These are phyloP conservation scores for Crucihimalaya himalaica DNA, from an alignment of 345 rosid species.

Conservation along the genomic window DNA sequence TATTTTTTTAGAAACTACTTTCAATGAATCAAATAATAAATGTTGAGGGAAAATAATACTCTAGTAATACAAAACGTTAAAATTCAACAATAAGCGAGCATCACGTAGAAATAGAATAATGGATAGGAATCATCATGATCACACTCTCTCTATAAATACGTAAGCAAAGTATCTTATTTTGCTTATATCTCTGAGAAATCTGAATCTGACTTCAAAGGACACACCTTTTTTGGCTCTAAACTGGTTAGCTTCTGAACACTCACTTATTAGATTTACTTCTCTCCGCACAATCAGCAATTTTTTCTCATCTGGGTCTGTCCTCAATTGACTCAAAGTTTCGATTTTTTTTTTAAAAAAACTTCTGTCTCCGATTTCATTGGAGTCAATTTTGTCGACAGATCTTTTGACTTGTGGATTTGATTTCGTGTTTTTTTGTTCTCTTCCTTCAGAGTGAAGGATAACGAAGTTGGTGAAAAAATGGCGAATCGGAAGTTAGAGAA, in stretches of 20 bases:
- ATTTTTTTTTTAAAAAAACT: background rate
- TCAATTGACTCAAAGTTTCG: conserved; percentile 11
- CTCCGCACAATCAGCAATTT: conserved; percentile 9
- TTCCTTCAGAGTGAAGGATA: conserved; percentile 29
- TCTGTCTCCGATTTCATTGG: conserved; percentile 10
- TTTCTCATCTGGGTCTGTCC: conserved; percentile 19
- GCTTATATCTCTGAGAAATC: conserved; percentile 20
- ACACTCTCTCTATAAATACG: conserved; percentile 17
- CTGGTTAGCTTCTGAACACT: conserved; percentile 16
- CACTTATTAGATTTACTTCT: conserved; percentile 11
- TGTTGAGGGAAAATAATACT: background rate
- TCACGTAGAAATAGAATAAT: background rate
- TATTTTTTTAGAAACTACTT: too few species aligned
- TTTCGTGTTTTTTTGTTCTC: background rate
- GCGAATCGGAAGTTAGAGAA: conserved; percentile 71
- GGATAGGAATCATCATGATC: background rate
- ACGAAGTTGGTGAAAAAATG: conserved; percentile 35
- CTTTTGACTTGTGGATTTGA: conserved; percentile 10
- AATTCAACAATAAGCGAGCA: background rate
- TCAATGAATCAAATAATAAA: too few species aligned
- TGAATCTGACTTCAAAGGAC: conserved; percentile 29
- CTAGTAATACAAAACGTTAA: background rate
- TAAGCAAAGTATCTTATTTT: background rate
- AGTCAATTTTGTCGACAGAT: conserved; percentile 2
- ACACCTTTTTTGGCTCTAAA: background rate